phyloP scores from a whole-genome alignment of 768 basidiomycete species.

The Pleurotus platypus region DNA sequence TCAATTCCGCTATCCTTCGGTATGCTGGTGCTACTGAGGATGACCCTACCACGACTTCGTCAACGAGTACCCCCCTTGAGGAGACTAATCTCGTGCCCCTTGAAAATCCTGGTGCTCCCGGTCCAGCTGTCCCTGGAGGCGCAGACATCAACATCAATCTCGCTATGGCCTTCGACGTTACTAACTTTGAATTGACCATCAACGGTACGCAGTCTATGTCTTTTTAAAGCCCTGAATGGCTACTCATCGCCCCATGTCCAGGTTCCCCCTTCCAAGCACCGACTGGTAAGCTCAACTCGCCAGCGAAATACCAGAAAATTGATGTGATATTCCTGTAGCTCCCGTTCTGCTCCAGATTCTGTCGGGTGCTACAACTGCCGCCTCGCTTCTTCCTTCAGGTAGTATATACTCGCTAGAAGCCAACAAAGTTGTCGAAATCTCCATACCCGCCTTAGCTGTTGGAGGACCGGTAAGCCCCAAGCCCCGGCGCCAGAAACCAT shows the following conservation, averaged over 20 bases:
- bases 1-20: constrained; percentile 9
- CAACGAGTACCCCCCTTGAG: background rate
- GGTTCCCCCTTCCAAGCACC: background rate
- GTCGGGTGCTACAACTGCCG: constrained; percentile 18
- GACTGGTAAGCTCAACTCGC: background rate
- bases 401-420: constrained; percentile 36
- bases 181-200: background rate
- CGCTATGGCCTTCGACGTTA: background rate
- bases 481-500: background rate
- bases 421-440: constrained; percentile 45
- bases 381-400: constrained; percentile 32
- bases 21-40: background rate
- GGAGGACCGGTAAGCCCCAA: constrained; percentile 29
- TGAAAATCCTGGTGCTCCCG: background rate
- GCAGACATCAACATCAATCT: constrained; percentile 3
- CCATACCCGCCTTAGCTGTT: constrained; percentile 33
- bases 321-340: constrained; percentile 19
- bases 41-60: constrained; percentile 1
- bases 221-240: background rate
- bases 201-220: background rate
- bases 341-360: constrained; percentile 36
- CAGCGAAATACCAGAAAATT: background rate
- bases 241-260: background rate
- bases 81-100: background rate
- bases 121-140: background rate